Evolutionary conservation across 495 filamentous ascomycete genomes (phyloP).

Genomic region (Haplographium delicatum): DNA sequence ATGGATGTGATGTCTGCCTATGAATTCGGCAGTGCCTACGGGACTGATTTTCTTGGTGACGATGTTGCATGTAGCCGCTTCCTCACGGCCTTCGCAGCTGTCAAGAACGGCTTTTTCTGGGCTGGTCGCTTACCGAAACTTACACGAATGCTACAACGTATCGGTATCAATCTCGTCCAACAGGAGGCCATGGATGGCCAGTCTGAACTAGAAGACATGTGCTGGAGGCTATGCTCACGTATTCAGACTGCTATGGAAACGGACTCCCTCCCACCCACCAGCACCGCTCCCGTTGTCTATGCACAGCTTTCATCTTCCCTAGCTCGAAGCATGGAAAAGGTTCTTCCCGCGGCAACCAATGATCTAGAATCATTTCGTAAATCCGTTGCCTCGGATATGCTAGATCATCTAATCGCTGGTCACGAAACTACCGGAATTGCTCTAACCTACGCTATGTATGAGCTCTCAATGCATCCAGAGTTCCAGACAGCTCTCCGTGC

Average conservation of each 20-base stretch:
- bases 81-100: background rate
- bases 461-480: constrained; percentile 50
- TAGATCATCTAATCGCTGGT: constrained; percentile 70
- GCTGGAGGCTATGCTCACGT: constrained; percentile 4
- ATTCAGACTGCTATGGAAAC: background rate
- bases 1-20: constrained; percentile 54
- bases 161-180: constrained; percentile 57
- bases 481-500: constrained; percentile 54
- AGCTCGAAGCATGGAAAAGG: background rate
- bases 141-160: constrained; percentile 46
- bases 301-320: constrained; percentile 1
- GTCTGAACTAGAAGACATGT: constrained; percentile 2
- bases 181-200: background rate
- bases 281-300: constrained; percentile 7
- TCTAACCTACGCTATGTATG: constrained; percentile 64
- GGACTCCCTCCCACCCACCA: background rate
- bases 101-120: constrained; percentile 20
- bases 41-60: constrained; percentile 45
- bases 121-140: constrained; percentile 45
- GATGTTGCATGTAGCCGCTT: background rate
- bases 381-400: constrained; percentile 55
- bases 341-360: background rate
- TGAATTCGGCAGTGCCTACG: constrained; percentile 44
- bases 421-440: constrained; percentile 73
- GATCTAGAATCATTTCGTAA: constrained; percentile 5